A percentile compares a stretch with the other conserved stretches of the same genome.
phyloP scores from a whole-genome alignment of 176 grass and related monocot species.

The Microstegium vimineum region DNA sequence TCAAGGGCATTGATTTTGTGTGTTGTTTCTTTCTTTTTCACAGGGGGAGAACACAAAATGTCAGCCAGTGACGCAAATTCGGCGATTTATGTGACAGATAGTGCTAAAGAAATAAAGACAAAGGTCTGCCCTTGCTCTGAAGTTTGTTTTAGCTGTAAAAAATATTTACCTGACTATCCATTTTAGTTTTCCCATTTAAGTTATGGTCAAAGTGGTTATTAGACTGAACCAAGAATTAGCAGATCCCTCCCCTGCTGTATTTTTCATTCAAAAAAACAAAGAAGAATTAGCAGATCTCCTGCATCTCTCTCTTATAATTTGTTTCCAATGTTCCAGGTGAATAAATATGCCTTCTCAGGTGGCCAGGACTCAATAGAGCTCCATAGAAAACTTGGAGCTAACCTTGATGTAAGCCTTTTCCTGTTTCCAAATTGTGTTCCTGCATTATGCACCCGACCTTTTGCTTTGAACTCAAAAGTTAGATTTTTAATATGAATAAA shows the following conservation, averaged over 20 bases:
- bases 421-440: background rate
- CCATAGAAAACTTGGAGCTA: conserved; percentile 90
- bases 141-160: background rate
- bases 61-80: conserved; percentile 96
- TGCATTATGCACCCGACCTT: background rate
- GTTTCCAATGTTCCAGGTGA: conserved; percentile 56
- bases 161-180: background rate
- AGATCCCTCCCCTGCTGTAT: too few species aligned
- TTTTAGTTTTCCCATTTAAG: background rate
- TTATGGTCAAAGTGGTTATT: conserved; percentile 14
- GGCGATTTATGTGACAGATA: conserved; percentile 97
- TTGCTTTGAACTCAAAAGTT: background rate
- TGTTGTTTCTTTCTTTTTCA: conserved; percentile 8
- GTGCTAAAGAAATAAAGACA: conserved; percentile 72
- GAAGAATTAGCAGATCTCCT: background rate
- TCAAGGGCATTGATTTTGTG: background rate
- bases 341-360: conserved; percentile 91
- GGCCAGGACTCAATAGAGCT: conserved; percentile 85
- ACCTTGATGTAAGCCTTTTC: conserved; percentile 51
- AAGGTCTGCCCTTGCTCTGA: conserved; percentile 50
- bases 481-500: background rate
- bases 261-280: too few species aligned
- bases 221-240: background rate
- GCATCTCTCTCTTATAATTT: background rate
- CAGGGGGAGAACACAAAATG: conserved; percentile 95